A percentile compares a stretch with the other conserved stretches of the same genome.
These are phyloP conservation scores for Entophlyctis luteolus DNA, from an alignment of 192 early-diverging fungal species.

Conservation along the genomic window DNA sequence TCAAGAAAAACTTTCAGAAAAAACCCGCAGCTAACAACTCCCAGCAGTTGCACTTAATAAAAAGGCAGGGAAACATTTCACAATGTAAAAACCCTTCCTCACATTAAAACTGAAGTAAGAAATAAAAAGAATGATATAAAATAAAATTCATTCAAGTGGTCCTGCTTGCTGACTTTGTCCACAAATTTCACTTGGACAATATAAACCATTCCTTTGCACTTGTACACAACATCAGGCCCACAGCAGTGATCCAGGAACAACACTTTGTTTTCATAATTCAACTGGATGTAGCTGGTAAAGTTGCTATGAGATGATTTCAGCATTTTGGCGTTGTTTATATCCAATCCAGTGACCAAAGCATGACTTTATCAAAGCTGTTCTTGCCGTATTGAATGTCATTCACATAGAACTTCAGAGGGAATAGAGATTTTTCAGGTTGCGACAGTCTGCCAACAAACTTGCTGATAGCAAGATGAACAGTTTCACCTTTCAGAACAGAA, in stretches of 20 bases:
- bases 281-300: neutral
- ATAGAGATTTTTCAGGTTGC: slow-evolving; percentile 1
- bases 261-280: slow-evolving; percentile 17
- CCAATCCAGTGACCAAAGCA: slow-evolving; percentile 27
- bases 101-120: no score
- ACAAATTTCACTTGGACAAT: slow-evolving; percentile 37
- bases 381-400: slow-evolving; percentile 20
- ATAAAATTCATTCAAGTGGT: slow-evolving; percentile 25
- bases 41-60: no score
- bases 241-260: slow-evolving; percentile 36
- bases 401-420: slow-evolving; percentile 32
- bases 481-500: slow-evolving; percentile 13
- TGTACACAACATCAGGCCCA: slow-evolving; percentile 35
- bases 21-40: no score
- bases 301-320: neutral
- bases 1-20: no score
- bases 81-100: no score
- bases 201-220: slow-evolving; percentile 22
- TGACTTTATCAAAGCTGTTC: slow-evolving; percentile 8
- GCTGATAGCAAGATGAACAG: slow-evolving; percentile 18
- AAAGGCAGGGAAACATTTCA: no score
- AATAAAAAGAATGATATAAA: no score
- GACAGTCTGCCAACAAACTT: slow-evolving; percentile 23
- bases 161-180: slow-evolving; percentile 28
- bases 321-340: neutral